A percentile compares a stretch with the other conserved stretches of the same genome.
Conservation (phyloP, 2,329 filamentous ascomycete species). For the Trichoderma sp. region DNA sequence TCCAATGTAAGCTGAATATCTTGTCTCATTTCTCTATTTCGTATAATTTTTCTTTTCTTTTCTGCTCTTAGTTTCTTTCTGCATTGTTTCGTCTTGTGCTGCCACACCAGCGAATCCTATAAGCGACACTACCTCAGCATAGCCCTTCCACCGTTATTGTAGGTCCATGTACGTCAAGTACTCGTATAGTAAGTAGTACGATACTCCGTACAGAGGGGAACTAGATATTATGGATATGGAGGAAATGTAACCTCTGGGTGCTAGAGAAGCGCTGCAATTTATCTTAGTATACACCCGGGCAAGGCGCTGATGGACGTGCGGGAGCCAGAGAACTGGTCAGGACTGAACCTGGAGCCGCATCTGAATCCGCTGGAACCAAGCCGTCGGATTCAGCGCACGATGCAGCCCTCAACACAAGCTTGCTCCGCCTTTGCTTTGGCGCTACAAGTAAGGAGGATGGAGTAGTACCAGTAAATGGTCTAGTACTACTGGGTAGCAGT, state of each 20-base stretch:
- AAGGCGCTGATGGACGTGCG: not conserved
- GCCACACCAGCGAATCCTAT: not conserved
- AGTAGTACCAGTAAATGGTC: no score
- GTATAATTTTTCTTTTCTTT: not conserved
- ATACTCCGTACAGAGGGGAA: not conserved
- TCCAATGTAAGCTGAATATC: not conserved
- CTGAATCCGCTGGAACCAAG: not conserved
- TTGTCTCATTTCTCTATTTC: not conserved
- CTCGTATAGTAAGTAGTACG: no score
- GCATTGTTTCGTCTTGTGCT: not conserved
- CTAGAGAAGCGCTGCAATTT: not conserved
- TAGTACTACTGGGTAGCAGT: no score
- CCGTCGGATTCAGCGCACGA: not conserved
- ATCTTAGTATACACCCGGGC: not conserved
- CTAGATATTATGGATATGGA: no score
- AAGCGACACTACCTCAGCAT: not conserved
- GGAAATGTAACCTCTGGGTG: no score
- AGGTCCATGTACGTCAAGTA: no score
- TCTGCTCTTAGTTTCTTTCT: not conserved
- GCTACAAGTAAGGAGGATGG: not conserved
- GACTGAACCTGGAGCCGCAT: not conserved
- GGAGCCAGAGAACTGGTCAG: not conserved
- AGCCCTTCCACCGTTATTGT: no score
- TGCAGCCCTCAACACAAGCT: not conserved
- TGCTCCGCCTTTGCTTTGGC: not conserved